phyloP scores from a whole-genome alignment of 192 early-diverging fungal genomes.

The Coemansia sp. region DNA sequence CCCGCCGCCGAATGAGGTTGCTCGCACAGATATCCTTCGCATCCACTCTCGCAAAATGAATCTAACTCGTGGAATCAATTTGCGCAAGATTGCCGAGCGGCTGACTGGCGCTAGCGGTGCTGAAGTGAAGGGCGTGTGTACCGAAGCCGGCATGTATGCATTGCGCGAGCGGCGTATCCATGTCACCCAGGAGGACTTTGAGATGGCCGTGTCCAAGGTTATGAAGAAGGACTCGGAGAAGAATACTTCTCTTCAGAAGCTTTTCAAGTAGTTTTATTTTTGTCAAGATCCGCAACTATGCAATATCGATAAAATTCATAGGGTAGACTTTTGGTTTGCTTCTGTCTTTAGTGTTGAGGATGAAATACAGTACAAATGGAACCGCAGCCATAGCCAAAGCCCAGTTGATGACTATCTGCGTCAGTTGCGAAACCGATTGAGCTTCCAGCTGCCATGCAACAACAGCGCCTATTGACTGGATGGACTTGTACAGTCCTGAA shows the following conservation, averaged over 20 bases:
- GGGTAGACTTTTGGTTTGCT: slow-evolving; percentile 1
- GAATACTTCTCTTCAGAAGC: slow-evolving; percentile 94
- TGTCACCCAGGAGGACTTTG: slow-evolving; percentile 99
- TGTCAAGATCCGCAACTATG: neutral
- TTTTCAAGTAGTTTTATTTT: slow-evolving; percentile 77
- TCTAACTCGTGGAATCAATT: slow-evolving; percentile 83
- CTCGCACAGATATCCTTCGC: slow-evolving; percentile 83
- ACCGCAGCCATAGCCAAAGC: slow-evolving; percentile 36
- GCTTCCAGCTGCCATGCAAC: slow-evolving; percentile 70
- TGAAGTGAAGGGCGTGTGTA: slow-evolving; percentile 86
- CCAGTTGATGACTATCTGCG: slow-evolving; percentile 57
- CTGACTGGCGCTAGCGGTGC: slow-evolving; percentile 84
- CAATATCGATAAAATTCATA: slow-evolving; percentile 11
- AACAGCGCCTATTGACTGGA: slow-evolving; percentile 69
- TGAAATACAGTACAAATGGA: slow-evolving; percentile 52
- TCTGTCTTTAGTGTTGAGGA: slow-evolving; percentile 31
- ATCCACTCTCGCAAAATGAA: slow-evolving; percentile 93
- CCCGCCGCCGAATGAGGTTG: slow-evolving; percentile 81
- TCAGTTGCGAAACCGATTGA: slow-evolving; percentile 23
- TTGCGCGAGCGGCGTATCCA: slow-evolving; percentile 95
- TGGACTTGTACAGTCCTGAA: slow-evolving; percentile 83
- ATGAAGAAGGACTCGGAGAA: slow-evolving; percentile 98
- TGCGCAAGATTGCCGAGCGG: slow-evolving; percentile 86
- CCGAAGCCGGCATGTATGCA: slow-evolving; percentile 89
- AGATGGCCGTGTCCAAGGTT: slow-evolving; percentile 98